A percentile compares a stretch with the other conserved stretches of the same genome.
Evolutionary conservation across 768 basidiomycete genomes (phyloP).

Genomic region (Suillus subaureus): DNA sequence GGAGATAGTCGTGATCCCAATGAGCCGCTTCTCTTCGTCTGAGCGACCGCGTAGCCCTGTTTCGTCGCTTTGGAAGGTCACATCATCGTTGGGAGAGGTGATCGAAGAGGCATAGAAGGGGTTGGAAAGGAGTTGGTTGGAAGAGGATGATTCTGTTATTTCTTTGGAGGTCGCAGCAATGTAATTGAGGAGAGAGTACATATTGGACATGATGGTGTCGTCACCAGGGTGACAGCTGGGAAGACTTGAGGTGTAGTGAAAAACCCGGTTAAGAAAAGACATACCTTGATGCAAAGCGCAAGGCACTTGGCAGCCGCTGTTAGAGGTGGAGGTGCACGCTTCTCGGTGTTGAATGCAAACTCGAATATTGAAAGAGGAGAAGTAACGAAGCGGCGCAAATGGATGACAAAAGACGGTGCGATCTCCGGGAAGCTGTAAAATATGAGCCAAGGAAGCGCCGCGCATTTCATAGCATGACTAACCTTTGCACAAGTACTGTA

Average conservation of each 20-base stretch:
- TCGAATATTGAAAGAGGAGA: constrained; percentile 89
- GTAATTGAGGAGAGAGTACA: constrained; percentile 95
- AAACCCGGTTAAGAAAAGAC: constrained; percentile 16
- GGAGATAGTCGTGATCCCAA: constrained; percentile 89
- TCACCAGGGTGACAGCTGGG: constrained; percentile 81
- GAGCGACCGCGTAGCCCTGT: constrained; percentile 65
- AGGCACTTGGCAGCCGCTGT: constrained; percentile 88
- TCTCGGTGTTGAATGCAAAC: constrained; percentile 75
- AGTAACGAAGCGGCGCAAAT: constrained; percentile 86
- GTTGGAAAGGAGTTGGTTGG: constrained; percentile 43
- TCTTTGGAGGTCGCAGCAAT: constrained; percentile 85
- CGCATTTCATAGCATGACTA: constrained; percentile 17
- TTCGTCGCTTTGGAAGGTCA: constrained; percentile 60
- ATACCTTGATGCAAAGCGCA: constrained; percentile 84
- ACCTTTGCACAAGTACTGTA: constrained; percentile 85
- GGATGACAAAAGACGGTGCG: constrained; percentile 70
- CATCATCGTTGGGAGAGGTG: constrained; percentile 43
- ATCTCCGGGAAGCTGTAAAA: constrained; percentile 74
- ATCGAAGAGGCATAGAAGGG: constrained; percentile 39
- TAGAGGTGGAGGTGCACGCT: constrained; percentile 75
- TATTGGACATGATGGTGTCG: constrained; percentile 89
- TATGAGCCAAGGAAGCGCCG: not conserved
- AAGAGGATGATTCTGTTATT: constrained; percentile 53
- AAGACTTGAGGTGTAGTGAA: constrained; percentile 10
- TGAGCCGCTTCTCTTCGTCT: constrained; percentile 82